These are phyloP conservation scores for Penicillium capsulatum DNA, from an alignment of 2,329 filamentous ascomycete species.

Conservation along the genomic window DNA sequence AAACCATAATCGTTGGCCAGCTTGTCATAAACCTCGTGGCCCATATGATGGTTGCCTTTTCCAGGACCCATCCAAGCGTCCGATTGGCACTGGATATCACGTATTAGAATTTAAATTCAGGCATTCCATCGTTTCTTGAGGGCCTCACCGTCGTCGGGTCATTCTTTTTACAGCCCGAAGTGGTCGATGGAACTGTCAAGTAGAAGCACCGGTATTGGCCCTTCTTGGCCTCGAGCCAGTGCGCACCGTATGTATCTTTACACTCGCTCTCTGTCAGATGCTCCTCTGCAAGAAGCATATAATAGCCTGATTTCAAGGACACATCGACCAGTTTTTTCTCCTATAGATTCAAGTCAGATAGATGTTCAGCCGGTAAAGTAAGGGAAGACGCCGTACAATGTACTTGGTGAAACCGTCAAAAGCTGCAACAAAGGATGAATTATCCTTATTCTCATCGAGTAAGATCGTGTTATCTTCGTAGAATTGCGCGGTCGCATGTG, in stretches of 20 bases:
- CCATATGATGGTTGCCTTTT: slow-evolving; percentile 1
- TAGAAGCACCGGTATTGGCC: slow-evolving; percentile 4
- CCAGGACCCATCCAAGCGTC: slow-evolving; percentile 2
- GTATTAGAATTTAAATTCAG: neutral
- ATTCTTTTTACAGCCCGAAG: neutral
- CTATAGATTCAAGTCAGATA: neutral
- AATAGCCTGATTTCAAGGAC: neutral
- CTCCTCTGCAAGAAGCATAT: slow-evolving; percentile 1
- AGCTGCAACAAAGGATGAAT: neutral
- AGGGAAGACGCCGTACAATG: neutral
- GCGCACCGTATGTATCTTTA: slow-evolving; percentile 1
- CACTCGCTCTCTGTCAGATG: neutral
- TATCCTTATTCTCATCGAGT: neutral
- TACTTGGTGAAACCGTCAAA: neutral
- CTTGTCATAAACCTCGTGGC: slow-evolving; percentile 1
- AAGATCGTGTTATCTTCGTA: neutral
- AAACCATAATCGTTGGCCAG: slow-evolving; percentile 1
- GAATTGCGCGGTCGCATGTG: neutral
- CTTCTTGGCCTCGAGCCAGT: slow-evolving; percentile 3
- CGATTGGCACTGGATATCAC: slow-evolving; percentile 3
- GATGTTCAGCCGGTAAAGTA: neutral
- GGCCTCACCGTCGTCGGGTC: neutral
- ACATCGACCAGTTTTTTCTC: neutral
- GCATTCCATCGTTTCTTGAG: neutral
- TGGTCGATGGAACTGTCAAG: neutral